These are phyloP conservation scores for Entoloma clypeatum DNA, from an alignment of 1,284 basidiomycete species.

Conservation along the genomic window DNA sequence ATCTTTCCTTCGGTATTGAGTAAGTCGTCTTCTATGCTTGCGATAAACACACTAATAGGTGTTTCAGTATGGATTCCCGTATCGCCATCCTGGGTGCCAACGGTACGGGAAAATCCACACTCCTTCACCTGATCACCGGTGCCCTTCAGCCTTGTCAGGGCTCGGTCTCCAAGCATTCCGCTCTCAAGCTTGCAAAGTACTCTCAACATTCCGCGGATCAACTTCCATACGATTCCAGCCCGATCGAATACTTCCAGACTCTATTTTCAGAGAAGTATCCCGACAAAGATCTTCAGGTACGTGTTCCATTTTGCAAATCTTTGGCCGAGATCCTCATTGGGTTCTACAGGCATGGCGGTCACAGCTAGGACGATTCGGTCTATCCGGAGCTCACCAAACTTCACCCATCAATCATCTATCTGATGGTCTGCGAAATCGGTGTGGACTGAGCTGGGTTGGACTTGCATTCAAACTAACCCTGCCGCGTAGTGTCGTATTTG, in stretches of 20 bases:
- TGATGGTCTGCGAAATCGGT: conserved; percentile 95
- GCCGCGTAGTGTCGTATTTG: conserved; percentile 76
- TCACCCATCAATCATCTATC: conserved; percentile 89
- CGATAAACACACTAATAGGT: background rate
- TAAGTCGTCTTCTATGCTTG: conserved; percentile 28
- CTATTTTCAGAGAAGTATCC: conserved; percentile 85
- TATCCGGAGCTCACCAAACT: conserved; percentile 92
- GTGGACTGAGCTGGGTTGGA: conserved; percentile 20
- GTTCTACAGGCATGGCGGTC: conserved; percentile 80
- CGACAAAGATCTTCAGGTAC: conserved; percentile 81
- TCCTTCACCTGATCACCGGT: conserved; percentile 93
- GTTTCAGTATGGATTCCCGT: conserved; percentile 84
- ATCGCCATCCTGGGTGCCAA: conserved; percentile 98
- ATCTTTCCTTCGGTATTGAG: conserved; percentile 95
- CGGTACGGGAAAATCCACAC: conserved; percentile 96
- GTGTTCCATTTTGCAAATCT: conserved; percentile 15
- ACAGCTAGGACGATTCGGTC: conserved; percentile 94
- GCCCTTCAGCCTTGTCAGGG: conserved; percentile 80
- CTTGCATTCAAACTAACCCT: conserved; percentile 8
- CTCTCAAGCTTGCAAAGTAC: conserved; percentile 95
- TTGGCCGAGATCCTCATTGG: conserved; percentile 4
- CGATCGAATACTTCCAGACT: conserved; percentile 92
- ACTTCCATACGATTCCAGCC: conserved; percentile 89
- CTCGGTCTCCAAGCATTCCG: conserved; percentile 83
- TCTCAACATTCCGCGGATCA: conserved; percentile 99